Evolutionary conservation across 371 early-diverging fungal genomes (phyloP), one percentile per base, ranked within the genome.

Genomic region (Apophysomyces ossiformis): DNA sequence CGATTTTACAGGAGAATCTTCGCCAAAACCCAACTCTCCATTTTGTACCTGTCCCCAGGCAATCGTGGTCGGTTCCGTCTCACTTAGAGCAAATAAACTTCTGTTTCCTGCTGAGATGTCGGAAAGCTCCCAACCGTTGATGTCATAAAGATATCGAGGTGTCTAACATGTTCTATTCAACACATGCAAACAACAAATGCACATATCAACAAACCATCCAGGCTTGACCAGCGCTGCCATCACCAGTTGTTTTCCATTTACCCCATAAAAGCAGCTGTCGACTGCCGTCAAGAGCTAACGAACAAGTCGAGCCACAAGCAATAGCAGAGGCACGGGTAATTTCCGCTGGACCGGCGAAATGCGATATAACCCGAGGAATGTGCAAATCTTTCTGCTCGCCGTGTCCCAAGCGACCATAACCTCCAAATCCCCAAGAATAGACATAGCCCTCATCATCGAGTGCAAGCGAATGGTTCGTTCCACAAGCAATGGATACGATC

Each of bases 391-490:
- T 70, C 57, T 54, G 79, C 58, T 78, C 75, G 1, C 74, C 66
- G 47, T 78, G 76, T 0, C 87, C 87, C 2, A 87, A 71, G 58
- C 86, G 85, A 37, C 81, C 82, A 72, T 78, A 83, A 7, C 83
- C 85, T 62, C 84, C 87, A 67, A 82, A 82, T 9, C 90, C 90
- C 82, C 82, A 84, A 21, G 84, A 74, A 65, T 69, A 84, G 4
- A 90, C 74, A 46, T 64, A 62, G 5, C 81, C 80, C 1, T 80
- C 81, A 16, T 63, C 72, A 60, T 79, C 79, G 18, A 85, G 41
- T 5, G 84, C 84, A 44, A 85, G 46, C 3, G 88, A 69, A 60
- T 87, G 88, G 69, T 88, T 89, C 36, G 70, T 66, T 12, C 90
- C 90, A 57, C 83, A 82, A 15, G 71, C 68, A 8, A 89, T 66